phyloP scores from a whole-genome alignment of 2,329 filamentous ascomycete genomes.

The Beauveria rudraprayagi region DNA sequence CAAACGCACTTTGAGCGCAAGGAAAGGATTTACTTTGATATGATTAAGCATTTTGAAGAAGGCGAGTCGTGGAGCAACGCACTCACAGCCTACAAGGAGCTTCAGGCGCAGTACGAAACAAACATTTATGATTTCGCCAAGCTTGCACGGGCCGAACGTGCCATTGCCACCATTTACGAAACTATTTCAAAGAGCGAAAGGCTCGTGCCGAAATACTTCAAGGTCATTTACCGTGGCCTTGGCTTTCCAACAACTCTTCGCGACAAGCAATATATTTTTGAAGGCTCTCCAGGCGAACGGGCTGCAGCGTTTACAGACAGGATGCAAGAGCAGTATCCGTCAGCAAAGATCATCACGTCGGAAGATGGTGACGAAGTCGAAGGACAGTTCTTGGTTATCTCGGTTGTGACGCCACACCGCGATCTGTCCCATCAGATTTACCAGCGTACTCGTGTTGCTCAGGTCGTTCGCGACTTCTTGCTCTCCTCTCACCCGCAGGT shows the following conservation, averaged over 20 bases:
- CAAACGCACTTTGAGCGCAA: slow-evolving; percentile 90
- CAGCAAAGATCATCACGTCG: slow-evolving; percentile 69
- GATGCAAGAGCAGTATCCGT: slow-evolving; percentile 83
- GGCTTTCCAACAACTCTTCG: slow-evolving; percentile 75
- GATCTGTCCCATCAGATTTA: slow-evolving; percentile 77
- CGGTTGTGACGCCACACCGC: slow-evolving; percentile 70
- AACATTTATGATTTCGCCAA: slow-evolving; percentile 89
- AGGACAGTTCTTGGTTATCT: slow-evolving; percentile 83
- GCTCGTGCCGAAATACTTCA: slow-evolving; percentile 78
- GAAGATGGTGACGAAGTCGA: slow-evolving; percentile 71
- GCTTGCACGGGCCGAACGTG: slow-evolving; percentile 77
- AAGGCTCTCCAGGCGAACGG: slow-evolving; percentile 69
- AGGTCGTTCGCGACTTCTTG: slow-evolving; percentile 78
- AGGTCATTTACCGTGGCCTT: slow-evolving; percentile 79
- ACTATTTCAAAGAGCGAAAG: slow-evolving; percentile 75
- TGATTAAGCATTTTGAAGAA: slow-evolving; percentile 91
- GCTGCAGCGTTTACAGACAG: slow-evolving; percentile 79
- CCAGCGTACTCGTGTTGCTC: slow-evolving; percentile 76
- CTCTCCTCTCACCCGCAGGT: slow-evolving; percentile 67
- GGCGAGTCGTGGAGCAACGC: slow-evolving; percentile 92
- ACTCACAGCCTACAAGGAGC: slow-evolving; percentile 78
- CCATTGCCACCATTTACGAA: slow-evolving; percentile 90
- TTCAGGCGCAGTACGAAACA: slow-evolving; percentile 83
- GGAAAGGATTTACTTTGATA: slow-evolving; percentile 84
- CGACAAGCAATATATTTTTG: slow-evolving; percentile 89